Evolutionary conservation across 2,329 filamentous ascomycete genomes (phyloP), one percentile per base, ranked within the genome.

Genomic region (Pseudomassariella vexata): DNA sequence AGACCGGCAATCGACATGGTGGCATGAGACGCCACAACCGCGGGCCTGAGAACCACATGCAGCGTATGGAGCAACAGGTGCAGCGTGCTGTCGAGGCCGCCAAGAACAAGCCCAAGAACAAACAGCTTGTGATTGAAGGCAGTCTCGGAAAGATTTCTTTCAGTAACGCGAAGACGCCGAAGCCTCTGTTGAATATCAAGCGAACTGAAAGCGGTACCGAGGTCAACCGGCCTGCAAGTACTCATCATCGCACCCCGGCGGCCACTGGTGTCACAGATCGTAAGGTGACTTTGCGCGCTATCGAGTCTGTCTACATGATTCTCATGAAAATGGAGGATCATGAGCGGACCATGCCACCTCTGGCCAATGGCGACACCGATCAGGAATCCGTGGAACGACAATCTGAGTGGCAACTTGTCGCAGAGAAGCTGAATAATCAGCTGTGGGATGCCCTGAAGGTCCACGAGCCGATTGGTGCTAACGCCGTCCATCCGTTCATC

Each of bases 31-130:
- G 88, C 42, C 79, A 92, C 46, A 79, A 81, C 39, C 76, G 87
- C 37, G 86, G 83, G 25, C 88, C 86, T 12, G 92, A 98, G 57
- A 98, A 95, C 55, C 92, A 98, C 53, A 86, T 96, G 65, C 92
- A 96, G 57, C 82, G 92, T 34, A 98, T 98, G 92, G 90, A 98
- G 59, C 92, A 98, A 60, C 92, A 98, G 59, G 94, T 98, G 9
- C 90, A 95, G 56, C 81, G 92, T 35, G 92, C 92, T 16, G 92
- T 98, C 1, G 92, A 98, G 54, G 92, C 92, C 1, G 92, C 92
- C 32, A 98, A 96, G 66, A 86, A 88, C 38, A 90, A 94, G 60
- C 92, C 92, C 9, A 98, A 98, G 70, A 95, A 94, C 54, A 94
- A 94, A 52, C 89, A 95, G 56, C 72, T 98, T 7, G 89, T 96